Percentiles rank a stretch among this genome's conserved stretches.
Conservation (phyloP, 345 rosid species). For the Turnera subulata region DNA sequence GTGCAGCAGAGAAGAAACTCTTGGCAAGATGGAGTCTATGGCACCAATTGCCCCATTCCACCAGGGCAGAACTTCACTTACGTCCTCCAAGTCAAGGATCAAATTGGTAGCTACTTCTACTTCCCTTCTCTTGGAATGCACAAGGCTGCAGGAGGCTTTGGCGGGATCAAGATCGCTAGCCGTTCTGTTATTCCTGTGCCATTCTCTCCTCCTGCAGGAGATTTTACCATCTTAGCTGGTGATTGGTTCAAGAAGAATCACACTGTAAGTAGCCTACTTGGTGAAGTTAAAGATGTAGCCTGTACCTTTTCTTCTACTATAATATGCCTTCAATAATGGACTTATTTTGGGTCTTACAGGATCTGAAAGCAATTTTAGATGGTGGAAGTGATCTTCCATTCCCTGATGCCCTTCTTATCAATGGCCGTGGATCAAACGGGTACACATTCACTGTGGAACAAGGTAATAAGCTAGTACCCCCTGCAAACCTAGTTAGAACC, state of each 20-base stretch:
- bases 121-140: conserved; percentile 80
- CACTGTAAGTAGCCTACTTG: conserved; percentile 27
- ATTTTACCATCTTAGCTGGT: conserved; percentile 65
- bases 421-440: conserved; percentile 57
- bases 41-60: conserved; percentile 80
- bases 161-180: conserved; percentile 63
- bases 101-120: conserved; percentile 78
- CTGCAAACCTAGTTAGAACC: background rate
- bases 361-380: conserved; percentile 53
- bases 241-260: conserved; percentile 74
- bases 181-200: conserved; percentile 78
- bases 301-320: too few species aligned
- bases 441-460: conserved; percentile 52
- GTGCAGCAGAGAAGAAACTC: conserved; percentile 77
- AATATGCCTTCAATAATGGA: too few species aligned
- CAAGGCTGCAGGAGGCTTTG: conserved; percentile 82
- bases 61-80: conserved; percentile 77
- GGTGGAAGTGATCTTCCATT: conserved; percentile 51
- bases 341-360: conserved; percentile 35
- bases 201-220: conserved; percentile 61
- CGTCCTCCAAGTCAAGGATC: conserved; percentile 73
- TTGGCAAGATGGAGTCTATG: conserved; percentile 81
- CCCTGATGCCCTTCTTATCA: conserved; percentile 61
- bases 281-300: background rate
- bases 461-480: conserved; percentile 27